Evolutionary conservation across 768 basidiomycete genomes (phyloP), one percentile per base, ranked within the genome.

Genomic region (Phaffia tasmanica): DNA sequence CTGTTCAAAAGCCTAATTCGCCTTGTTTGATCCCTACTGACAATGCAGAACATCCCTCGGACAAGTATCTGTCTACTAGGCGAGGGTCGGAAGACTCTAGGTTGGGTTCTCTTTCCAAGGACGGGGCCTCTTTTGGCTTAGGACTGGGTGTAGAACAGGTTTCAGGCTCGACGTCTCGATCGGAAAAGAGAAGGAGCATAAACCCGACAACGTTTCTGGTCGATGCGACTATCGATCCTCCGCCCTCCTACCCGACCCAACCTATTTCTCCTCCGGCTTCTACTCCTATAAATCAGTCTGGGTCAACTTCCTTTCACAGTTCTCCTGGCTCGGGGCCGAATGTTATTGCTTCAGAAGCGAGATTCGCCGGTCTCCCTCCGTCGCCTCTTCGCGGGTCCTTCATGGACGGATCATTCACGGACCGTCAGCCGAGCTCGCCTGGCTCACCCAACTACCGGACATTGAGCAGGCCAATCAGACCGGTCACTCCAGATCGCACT

Each of bases 111-210:
- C 11, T 42, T 42, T 5, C 35, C 6, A 42, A 42, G 35, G 35
- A 42, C 35, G 35, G 35, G 6, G 35, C 35, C 35, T 4, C 35
- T 53, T 55, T 72, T 23, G 76, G 76, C 14, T 65, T 78, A 5
- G 77, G 74, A 5, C 72, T 77, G 1, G 72, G 75, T 3, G 70
- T 77, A 67, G 71, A 59, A 72, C 78, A 59, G 70, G 79, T 53
- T 2, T 18, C 32, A 18, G 57, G 30, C 57, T 74, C 68, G 64
- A 77, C 76, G 0, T 75, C 75, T 6, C 78, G 81, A 47, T 75
- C 78, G 0, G 81, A 81, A 29, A 80, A 79, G 55, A 77, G 83
- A 16, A 76, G 80, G 25, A 84, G 83, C 4, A 83, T 84, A 68
- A 84, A 83, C 64, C 84, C 84, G 9, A 56, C 49, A 56, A 57